Evolutionary conservation across 2,329 filamentous ascomycete genomes (phyloP), one percentile per base, ranked within the genome.

Genomic region (Aspergillus eucalypticola): DNA sequence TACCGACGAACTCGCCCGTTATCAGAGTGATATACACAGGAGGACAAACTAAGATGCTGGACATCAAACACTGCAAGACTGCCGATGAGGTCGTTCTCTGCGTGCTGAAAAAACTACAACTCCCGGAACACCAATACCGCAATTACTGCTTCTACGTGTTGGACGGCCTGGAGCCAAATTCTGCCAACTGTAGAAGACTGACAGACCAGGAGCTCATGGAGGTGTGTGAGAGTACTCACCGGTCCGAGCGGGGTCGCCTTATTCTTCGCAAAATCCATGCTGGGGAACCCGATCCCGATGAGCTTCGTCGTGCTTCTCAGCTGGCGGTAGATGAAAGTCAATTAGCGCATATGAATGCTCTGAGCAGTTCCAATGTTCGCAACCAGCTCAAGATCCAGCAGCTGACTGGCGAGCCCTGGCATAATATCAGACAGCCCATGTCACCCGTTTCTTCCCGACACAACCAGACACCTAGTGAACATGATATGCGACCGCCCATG

Each of bases 61-160:
- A 95, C 75, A 92, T 98, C 66, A 90, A 92, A 65, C 90, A 91
- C 65, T 97, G 93, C 82, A 92, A 88, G 71, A 95, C 90, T 5
- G 90, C 92, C 62, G 95, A 97, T 70, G 92, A 98, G 67, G 91
- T 98, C 55, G 94, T 97, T 82, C 85, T 92, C 49, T 90, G 91
- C 62, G 96, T 95, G 0, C 79, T 98, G 48, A 87, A 90, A 67
- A 98, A 98, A 75, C 91, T 96, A 64, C 88, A 88, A 42, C 84
- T 96, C 29, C 90, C 92, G 21, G 92, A 96, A 72, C 91, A 94
- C 64, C 92, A 97, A 70, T 90, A 95, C 73, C 87, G 92, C 69
- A 96, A 96, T 71, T 98, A 96, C 78, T 97, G 93, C 80, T 98
- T 99, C 79, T 98, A 95, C 82, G 89, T 96, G 1, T 82, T 98